Evolutionary conservation across 2,329 filamentous ascomycete genomes (phyloP), one percentile per base, ranked within the genome.

Genomic region (Botrytis byssoidea): DNA sequence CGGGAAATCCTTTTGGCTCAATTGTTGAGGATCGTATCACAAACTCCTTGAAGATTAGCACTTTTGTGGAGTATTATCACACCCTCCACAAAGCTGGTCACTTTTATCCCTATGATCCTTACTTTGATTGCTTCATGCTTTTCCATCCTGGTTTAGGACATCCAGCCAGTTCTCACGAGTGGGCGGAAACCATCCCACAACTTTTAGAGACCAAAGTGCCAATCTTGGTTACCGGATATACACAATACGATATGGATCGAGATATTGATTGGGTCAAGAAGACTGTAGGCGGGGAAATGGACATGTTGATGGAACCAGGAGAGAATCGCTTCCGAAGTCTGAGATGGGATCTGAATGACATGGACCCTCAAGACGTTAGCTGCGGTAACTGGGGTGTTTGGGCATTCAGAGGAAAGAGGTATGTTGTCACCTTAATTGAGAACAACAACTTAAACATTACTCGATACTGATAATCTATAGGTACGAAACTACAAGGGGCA

Each of bases 101-200:
- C 81, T 99, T 98, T 84, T 90, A 93, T 74, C 96, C 97, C 0
- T 98, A 97, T 81, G 96, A 99, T 81, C 96, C 96, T 0, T 99
- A 99, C 85, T 97, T 99, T 82, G 96, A 99, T 85, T 96, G 93
- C 83, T 97, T 99, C 81, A 91, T 99, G 80, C 88, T 98, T 70
- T 99, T 98, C 87, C 97, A 99, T 81, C 97, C 97, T 0, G 97
- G 97, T 14, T 88, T 99, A 29, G 97, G 96, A 20, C 96, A 99
- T 82, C 95, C 97, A 0, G 94, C 95, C 22, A 95, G 92, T 80
- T 93, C 93, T 70, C 93, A 97, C 79, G 96, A 99, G 83, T 99
- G 97, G 96, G 89, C 92, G 74, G 91, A 95, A 79, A 98, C 96
- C 0, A 84, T 99, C 12, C 96, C 96, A 3, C 87, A 94, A 79